phyloP scores from a whole-genome alignment of 345 rosid genomes.

The Eucalyptus curtisii region DNA sequence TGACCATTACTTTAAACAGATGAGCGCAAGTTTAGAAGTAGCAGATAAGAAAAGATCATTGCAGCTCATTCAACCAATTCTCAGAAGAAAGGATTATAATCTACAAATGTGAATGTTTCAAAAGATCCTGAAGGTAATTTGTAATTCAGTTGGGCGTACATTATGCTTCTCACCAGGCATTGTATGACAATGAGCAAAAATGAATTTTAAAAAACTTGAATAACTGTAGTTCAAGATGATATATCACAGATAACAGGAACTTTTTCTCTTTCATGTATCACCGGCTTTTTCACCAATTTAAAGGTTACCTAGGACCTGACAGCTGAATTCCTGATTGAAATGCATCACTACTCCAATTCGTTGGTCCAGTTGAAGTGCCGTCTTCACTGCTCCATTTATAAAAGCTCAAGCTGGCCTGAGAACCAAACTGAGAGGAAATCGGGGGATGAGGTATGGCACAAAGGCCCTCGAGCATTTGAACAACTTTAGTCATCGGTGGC shows the following conservation, averaged over 20 bases:
- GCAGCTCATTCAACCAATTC: not conserved
- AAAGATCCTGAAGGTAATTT: not conserved
- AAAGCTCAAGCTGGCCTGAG: constrained; percentile 3
- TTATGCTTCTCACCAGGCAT: not conserved
- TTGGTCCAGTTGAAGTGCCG: constrained; percentile 3
- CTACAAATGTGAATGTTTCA: not conserved
- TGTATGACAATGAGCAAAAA: not conserved
- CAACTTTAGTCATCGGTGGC: constrained; percentile 47
- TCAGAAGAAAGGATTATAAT: not conserved
- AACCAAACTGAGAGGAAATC: constrained; percentile 2
- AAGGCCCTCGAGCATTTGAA: constrained; percentile 48
- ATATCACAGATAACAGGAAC: not conserved
- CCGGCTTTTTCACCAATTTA: not conserved
- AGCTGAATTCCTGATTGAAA: constrained; percentile 14
- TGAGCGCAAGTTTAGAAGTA: not conserved
- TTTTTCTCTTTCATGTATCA: not conserved
- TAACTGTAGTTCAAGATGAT: not conserved
- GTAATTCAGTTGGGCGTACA: not conserved
- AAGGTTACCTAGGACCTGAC: constrained; percentile 36
- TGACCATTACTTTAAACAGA: not conserved
- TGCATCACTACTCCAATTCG: constrained; percentile 10
- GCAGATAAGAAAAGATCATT: not conserved
- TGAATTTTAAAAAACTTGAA: not conserved
- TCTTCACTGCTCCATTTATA: constrained; percentile 23
- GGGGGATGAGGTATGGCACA: constrained; percentile 25